Evolutionary conservation across 306 rosid genomes (phyloP), one percentile per base, ranked within the genome.

Genomic region (Quercus cerris): DNA sequence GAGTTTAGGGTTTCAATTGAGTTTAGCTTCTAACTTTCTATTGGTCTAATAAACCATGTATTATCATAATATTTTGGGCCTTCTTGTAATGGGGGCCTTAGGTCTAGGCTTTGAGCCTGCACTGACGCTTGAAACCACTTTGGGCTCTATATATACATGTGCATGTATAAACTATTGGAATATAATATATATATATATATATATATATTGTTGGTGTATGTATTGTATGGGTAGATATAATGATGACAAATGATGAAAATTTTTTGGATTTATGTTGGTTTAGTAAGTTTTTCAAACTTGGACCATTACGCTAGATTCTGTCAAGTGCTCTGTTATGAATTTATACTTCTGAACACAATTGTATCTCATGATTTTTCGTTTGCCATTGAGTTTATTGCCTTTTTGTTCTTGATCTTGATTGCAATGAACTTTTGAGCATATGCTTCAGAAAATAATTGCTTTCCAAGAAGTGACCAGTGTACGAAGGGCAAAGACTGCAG

Each of bases 401-500:
- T 59, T 63, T 79, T 31, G 27, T 57, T 51, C 77, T 80, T 20
- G 64, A 56, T 61, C 69, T 46, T 38, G 35, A 46, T 70, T 35
- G 35, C 46, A 27, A 74, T 31, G 73, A 64, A 80, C 77, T 31
- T 76, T 58, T 49, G 62, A 54, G 54, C 75, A 75, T 64, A 71
- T 86, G 83, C 73, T 85, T 86, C 91, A 96, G 99, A 96, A 90
- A 89, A 82, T 90, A 86, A 96, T 96, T 75, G 88, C 97, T 62
- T 85, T 96, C 51, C 81, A 81, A 59, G 98, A 96, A 88, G 86
- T 96, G 77, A 93, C 98, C 35, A 68, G 82, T 54, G 93, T 96
- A 71, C 81, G 87, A 77, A 96, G 90, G 91, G 99, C 99, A 31
- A 96, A 93, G 88, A 96, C 97, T 27, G 99, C 99, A 23, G 99